Base-by-base conservation (phyloP, 2,329 filamentous ascomycete genomes). In the Chaetomium strumarium region DNA sequence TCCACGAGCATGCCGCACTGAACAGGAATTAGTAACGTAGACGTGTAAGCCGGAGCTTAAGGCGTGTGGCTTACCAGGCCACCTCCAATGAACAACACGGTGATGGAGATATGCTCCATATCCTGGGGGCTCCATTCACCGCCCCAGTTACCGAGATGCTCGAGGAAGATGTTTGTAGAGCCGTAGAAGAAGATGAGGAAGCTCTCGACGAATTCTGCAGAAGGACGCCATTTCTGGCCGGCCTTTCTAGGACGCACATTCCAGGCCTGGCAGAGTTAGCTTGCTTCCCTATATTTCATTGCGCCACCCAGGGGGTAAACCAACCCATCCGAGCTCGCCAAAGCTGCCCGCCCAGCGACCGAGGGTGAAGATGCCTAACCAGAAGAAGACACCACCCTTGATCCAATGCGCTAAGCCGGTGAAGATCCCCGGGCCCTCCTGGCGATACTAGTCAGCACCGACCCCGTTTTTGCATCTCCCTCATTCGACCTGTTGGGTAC, bases 381-480 rank as follows among this genome's bases (percentile, higher is more conserved):
- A 93, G 72, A 96, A 90, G 75, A 97, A 97, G 50, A 97, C 86
- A 3, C 88, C 88, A 42, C 92, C 92, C 68, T 97, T 97, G 68
- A 96, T 84, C 73, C 89, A 96, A 66, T 97, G 92, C 8, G 92
- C 92, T 39, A 96, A 76, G 2, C 92, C 90, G 60, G 84, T 91
- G 74, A 92, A 95, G 52, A 96, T 74, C 2, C 75, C 75, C 19
- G 68, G 68, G 5, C 80, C 85, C 67, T 86, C 84, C 86, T 90
- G 59, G 17, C 11, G 3, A 19, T 17, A 33, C 10, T 34, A 16
- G 55, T 61, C 54, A 57, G 56, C 47, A 44, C 41, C 14, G 6
- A 31, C 29, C 52, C 12, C 30, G 24, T 5, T 53, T n/a, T 40
- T 55, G n/a, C 6, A 16, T 16, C 29, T 20, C 17, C 24, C 24